phyloP scores from a whole-genome alignment of 2,329 filamentous ascomycete species.

The Intubia oerlemansii region DNA sequence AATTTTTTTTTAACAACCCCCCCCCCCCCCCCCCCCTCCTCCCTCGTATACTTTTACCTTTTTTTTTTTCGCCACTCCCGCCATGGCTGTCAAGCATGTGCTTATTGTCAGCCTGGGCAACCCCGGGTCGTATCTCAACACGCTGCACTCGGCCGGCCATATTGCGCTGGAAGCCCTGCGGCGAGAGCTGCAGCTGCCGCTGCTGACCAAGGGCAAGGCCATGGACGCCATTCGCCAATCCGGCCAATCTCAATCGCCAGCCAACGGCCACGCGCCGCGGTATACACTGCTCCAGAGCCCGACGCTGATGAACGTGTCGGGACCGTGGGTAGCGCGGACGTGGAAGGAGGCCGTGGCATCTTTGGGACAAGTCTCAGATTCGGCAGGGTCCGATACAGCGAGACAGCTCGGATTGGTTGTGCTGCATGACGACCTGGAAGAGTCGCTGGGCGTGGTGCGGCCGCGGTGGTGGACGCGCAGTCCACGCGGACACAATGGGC shows the following conservation, averaged over 20 bases:
- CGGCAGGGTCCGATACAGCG: no score
- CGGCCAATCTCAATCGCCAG: no score
- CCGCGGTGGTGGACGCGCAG: conserved; percentile 42
- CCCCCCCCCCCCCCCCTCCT: no score
- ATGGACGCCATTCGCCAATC: no score
- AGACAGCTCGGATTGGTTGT: conserved; percentile 39
- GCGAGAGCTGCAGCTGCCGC: conserved; percentile 24
- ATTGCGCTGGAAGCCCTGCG: conserved; percentile 44
- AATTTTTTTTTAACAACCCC: no score
- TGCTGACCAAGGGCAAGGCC: conserved; percentile 20
- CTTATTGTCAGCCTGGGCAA: conserved; percentile 82
- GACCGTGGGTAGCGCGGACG: conserved; percentile 43
- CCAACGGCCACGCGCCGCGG: conserved; percentile 13
- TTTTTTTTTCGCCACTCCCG: background rate
- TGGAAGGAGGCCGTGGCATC: conserved; percentile 22
- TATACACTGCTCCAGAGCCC: conserved; percentile 56
- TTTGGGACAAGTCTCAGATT: no score
- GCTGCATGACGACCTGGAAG: conserved; percentile 77
- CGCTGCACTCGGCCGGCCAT: conserved; percentile 77
- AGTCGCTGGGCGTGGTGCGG: conserved; percentile 42
- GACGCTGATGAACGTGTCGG: conserved; percentile 68
- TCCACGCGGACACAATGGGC: conserved; percentile 50
- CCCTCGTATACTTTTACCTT: no score
- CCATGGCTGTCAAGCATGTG: conserved; percentile 21
- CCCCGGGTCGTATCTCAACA: conserved; percentile 50